Conservation (phyloP, 257 asterid species). For the Leptodermis oblonga region DNA sequence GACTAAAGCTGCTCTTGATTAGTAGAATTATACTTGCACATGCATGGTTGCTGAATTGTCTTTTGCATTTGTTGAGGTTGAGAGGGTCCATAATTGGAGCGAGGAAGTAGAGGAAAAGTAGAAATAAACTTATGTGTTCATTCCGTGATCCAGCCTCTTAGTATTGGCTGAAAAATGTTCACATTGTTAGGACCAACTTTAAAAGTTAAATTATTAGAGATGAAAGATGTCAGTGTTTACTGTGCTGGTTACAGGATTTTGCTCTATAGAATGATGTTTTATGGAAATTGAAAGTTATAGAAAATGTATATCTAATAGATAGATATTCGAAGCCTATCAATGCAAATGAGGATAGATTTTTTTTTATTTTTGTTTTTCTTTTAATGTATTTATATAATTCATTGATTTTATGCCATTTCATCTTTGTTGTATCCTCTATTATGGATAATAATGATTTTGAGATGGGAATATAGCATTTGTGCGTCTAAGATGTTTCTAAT, state of each 20-base stretch:
- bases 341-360: conserved; percentile 12
- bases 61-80: conserved; percentile 15
- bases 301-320: conserved; percentile 49
- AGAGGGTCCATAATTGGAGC: conserved; percentile 21
- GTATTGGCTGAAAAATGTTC: conserved; percentile 25
- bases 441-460: not conserved
- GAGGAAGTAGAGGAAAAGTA: conserved; percentile 16
- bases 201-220: conserved; percentile 20
- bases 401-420: not conserved
- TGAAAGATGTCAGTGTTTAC: conserved; percentile 12
- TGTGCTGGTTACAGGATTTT: conserved; percentile 14
- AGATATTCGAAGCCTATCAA: conserved; percentile 16
- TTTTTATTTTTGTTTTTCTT: conserved; percentile 1
- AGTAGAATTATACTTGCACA: conserved; percentile 20
- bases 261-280: conserved; percentile 27
- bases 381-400: conserved; percentile 16
- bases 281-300: conserved; percentile 20
- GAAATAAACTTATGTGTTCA: conserved; percentile 21
- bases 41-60: not conserved
- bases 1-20: conserved; percentile 79
- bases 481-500: too few species aligned
- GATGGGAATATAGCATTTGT: not conserved
- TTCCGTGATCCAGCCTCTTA: conserved; percentile 20
- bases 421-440: not conserved
- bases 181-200: conserved; percentile 17